A percentile compares a stretch with the other conserved stretches of the same genome.
Evolutionary conservation across 345 rosid genomes (phyloP).

Genomic region (Populus pruinosa): DNA sequence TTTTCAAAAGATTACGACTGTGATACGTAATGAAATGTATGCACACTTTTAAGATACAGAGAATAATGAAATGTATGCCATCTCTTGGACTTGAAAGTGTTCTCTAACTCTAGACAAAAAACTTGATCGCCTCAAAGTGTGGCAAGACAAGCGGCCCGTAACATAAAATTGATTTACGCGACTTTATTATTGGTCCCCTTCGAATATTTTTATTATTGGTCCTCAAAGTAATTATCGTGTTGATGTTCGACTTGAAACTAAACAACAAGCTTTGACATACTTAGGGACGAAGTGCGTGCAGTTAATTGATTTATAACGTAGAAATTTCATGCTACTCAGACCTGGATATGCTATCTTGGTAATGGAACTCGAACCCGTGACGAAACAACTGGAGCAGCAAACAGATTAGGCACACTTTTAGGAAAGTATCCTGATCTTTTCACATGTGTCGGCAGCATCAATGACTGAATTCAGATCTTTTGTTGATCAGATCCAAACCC

Average conservation of each 20-base stretch:
- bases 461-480: not conserved
- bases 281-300: not conserved
- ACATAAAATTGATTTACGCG: not conserved
- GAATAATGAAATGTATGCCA: not conserved
- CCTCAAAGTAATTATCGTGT: no score
- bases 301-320: not conserved
- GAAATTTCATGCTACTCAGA: not conserved
- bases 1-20: not conserved
- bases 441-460: not conserved
- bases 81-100: not conserved
- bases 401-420: not conserved
- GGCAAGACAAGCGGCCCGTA: not conserved
- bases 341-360: not conserved
- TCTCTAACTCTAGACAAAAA: not conserved
- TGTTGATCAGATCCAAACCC: constrained; percentile 2
- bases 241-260: not conserved
- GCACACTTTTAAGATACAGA: not conserved
- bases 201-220: no score
- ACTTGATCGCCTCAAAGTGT: not conserved
- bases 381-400: not conserved
- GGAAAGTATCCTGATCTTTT: not conserved
- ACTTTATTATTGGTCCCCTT: not conserved
- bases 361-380: not conserved
- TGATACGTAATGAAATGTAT: not conserved
- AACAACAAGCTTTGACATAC: not conserved